Base-by-base conservation (phyloP, 441 rosid species). In the Bocquillonia castaneifolia region DNA sequence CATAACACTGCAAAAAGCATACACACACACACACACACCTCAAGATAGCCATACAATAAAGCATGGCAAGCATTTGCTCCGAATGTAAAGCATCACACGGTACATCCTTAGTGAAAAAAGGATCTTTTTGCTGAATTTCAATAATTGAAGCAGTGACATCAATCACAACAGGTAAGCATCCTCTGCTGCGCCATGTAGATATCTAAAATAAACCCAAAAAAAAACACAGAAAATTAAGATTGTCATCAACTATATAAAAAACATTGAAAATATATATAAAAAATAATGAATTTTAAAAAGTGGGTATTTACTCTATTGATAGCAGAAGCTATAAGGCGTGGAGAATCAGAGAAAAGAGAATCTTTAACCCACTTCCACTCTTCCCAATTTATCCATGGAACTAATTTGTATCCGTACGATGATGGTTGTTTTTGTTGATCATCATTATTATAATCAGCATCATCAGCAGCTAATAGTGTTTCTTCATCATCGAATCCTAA, bases 311-410 rank as follows among this genome's bases (percentile, higher is more conserved):
- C 99, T 79, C 99, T 84, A 32, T 72, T 37, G 50, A 94, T 77
- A 32, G 97, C 97, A 64, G 74, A 84, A 45, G 82, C 72, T 45
- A 85, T 69, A 54, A 78, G 69, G 20, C 73, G 67, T 17, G 87
- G 79, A 28, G 91, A 83, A 72, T 87, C 81, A 26, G 94, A 92
- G 86, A 92, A 94, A 64, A 94, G 88, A 68, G 88, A 87, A 55
- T 83, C 90, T 68, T 89, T 80, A n/a, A 94, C 90, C 51, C 66
- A 78, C 74, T 86, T 91, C 99, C 99, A 94, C 74, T 93, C 99
- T 29, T 82, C 78, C 97, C 99, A 93, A 59, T 71, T 89, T 78
- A 93, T 73, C 97, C 97, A 93, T 0, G 99, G 97, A 55, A 93
- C 96, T 69, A 85, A 74, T 66, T 83, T 91, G 83, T 74, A 82